Conservation (phyloP, 164 flowering plant species). For the Cinnamomum chago region DNA sequence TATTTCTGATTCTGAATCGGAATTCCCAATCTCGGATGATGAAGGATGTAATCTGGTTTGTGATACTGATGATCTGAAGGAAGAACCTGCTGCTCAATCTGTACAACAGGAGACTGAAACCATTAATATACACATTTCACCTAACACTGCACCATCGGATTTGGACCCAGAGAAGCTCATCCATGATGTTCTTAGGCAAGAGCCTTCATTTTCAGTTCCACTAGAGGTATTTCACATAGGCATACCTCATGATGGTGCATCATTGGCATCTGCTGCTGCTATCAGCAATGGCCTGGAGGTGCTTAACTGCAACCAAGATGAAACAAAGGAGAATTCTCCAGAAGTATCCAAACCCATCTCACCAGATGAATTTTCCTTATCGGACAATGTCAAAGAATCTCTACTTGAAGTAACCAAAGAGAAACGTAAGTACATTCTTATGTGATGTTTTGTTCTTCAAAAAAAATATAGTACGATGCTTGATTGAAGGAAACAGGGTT, state of each 20-base stretch:
- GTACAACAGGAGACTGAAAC: conserved; percentile 1
- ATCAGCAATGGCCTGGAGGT: conserved; percentile 34
- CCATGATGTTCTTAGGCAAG: conserved; percentile 8
- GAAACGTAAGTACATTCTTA: conserved; percentile 22
- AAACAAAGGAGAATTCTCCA: conserved; percentile 21
- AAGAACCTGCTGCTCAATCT: conserved; percentile 13
- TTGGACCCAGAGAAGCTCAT: conserved; percentile 16
- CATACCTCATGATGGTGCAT: conserved; percentile 15
- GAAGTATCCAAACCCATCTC: neutral
- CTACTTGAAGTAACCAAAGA: conserved; percentile 19
- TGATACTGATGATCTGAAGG: conserved; percentile 14
- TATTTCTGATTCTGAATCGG: conserved; percentile 68
- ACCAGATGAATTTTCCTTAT: conserved; percentile 20
- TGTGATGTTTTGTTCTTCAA: neutral
- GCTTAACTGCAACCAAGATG: conserved; percentile 38
- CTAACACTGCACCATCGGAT: conserved; percentile 9
- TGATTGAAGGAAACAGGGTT: no score
- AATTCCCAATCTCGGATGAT: conserved; percentile 56
- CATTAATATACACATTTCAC: conserved; percentile 4
- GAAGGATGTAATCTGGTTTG: conserved; percentile 29
- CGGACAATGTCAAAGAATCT: conserved; percentile 11
- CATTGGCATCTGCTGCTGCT: conserved; percentile 18
- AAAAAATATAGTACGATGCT: neutral
- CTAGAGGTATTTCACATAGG: conserved; percentile 19
- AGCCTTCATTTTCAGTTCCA: conserved; percentile 23